Evolutionary conservation across 2,329 filamentous ascomycete genomes (phyloP).

Genomic region (Neoascochyta sp.): DNA sequence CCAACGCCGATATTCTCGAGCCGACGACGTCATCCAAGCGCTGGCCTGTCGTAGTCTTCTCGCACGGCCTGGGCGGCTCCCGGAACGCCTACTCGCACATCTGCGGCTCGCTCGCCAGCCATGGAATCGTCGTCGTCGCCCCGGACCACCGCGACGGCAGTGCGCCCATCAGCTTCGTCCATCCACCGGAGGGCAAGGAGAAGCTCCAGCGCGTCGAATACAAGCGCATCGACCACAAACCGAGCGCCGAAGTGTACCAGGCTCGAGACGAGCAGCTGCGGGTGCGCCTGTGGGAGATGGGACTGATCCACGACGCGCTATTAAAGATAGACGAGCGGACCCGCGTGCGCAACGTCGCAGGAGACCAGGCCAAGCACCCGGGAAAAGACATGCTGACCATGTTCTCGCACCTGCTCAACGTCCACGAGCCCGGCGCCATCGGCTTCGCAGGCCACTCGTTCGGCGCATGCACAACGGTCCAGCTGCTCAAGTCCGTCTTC

Average conservation of each 20-base stretch:
- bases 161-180: slow-evolving; percentile 68
- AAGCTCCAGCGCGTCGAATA: slow-evolving; percentile 44
- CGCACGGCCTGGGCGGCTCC: slow-evolving; percentile 76
- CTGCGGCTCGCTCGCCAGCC: slow-evolving; percentile 71
- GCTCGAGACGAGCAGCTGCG: slow-evolving; percentile 68
- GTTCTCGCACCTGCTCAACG: slow-evolving; percentile 61
- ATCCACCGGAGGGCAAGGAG: slow-evolving; percentile 50
- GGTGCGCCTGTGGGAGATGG: slow-evolving; percentile 75
- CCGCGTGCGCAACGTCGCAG: slow-evolving; percentile 45
- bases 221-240: slow-evolving; percentile 55
- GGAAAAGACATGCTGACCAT: slow-evolving; percentile 50
- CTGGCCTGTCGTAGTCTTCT: slow-evolving; percentile 84
- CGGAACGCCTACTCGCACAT: slow-evolving; percentile 84
- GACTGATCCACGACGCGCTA: slow-evolving; percentile 65
- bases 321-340: slow-evolving; percentile 60
- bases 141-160: slow-evolving; percentile 82
- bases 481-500: slow-evolving; percentile 76
- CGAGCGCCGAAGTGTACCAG: slow-evolving; percentile 62
- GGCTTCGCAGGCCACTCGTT: slow-evolving; percentile 79
- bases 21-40: slow-evolving; percentile 48
- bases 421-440: slow-evolving; percentile 68
- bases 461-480: slow-evolving; percentile 68
- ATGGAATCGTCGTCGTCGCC: slow-evolving; percentile 76
- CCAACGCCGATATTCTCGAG: slow-evolving; percentile 63
- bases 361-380: slow-evolving; percentile 37